Conservation (phyloP, 2,329 filamentous ascomycete genomes). For the Dactylellina parvicollis region DNA sequence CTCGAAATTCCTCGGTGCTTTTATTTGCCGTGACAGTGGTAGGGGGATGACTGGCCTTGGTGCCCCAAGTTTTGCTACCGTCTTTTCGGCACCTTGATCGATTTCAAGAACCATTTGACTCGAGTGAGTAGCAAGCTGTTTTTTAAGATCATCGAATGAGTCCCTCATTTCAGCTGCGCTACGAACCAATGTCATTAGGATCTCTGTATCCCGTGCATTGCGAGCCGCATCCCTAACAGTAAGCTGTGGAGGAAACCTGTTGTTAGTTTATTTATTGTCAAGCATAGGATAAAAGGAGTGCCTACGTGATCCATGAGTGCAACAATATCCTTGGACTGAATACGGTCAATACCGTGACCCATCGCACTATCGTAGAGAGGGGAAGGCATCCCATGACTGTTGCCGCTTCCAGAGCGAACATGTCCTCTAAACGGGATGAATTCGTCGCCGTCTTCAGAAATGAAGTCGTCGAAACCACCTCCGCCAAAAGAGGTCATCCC, state of each 20-base stretch:
- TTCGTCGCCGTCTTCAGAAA: constrained; percentile 66
- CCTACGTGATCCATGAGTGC: constrained; percentile 94
- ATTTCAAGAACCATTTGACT: constrained; percentile 86
- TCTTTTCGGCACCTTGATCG: constrained; percentile 87
- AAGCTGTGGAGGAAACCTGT: constrained; percentile 66
- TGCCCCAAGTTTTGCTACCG: constrained; percentile 82
- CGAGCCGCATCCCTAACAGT: constrained; percentile 96
- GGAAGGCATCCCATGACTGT: constrained; percentile 90
- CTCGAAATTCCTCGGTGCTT: constrained; percentile 63
- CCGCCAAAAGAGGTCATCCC: constrained; percentile 43
- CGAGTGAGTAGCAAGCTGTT: constrained; percentile 88
- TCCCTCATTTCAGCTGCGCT: constrained; percentile 97
- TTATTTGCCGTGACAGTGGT: constrained; percentile 68
- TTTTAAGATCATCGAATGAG: constrained; percentile 94
- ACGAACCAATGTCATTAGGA: constrained; percentile 90
- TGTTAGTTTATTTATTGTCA: background rate
- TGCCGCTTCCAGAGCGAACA: constrained; percentile 71
- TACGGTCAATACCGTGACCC: constrained; percentile 85
- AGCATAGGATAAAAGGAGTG: constrained; percentile 56
- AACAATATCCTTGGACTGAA: constrained; percentile 95
- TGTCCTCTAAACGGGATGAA: constrained; percentile 64
- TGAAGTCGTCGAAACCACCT: constrained; percentile 68
- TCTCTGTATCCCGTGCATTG: constrained; percentile 95
- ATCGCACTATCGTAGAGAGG: constrained; percentile 91
- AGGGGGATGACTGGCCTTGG: constrained; percentile 80